Conservation (phyloP, 805 yeast species). For the Crinitomyces ghanaensis region DNA sequence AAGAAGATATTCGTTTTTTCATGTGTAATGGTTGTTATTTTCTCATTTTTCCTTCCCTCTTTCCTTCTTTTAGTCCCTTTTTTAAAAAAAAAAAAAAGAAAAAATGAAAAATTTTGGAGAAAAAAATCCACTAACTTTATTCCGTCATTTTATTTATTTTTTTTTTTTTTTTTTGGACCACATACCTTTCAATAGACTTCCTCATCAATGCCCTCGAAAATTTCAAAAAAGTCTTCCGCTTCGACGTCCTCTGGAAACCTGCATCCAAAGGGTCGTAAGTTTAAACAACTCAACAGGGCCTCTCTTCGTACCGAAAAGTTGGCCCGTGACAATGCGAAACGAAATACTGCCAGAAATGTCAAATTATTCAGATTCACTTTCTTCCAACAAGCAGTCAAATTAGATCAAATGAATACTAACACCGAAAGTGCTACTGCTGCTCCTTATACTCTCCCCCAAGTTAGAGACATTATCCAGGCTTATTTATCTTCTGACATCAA, state of each 20-base stretch:
- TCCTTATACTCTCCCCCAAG: background rate
- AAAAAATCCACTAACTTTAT: no score
- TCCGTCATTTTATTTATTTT: no score
- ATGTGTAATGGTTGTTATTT: no score
- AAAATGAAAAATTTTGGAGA: no score
- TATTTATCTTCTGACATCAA: constrained; percentile 58
- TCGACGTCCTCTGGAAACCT: constrained; percentile 45
- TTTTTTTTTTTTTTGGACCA: no score
- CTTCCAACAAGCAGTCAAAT: constrained; percentile 46
- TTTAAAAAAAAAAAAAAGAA: no score
- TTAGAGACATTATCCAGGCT: constrained; percentile 8
- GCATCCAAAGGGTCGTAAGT: constrained; percentile 86
- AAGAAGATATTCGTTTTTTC: no score
- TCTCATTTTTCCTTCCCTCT: no score
- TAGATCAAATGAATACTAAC: constrained; percentile 34
- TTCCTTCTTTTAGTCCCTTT: no score
- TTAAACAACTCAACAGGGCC: constrained; percentile 76
- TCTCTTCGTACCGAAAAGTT: constrained; percentile 70
- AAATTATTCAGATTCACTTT: constrained; percentile 40
- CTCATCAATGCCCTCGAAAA: constrained; percentile 36
- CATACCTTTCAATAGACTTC: no score
- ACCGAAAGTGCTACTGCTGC: constrained; percentile 32
- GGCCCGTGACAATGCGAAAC: constrained; percentile 41
- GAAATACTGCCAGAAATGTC: constrained; percentile 37
- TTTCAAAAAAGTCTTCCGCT: constrained; percentile 46